These are phyloP conservation scores for Royoungia palumana DNA, from an alignment of 768 basidiomycete species.

Conservation along the genomic window DNA sequence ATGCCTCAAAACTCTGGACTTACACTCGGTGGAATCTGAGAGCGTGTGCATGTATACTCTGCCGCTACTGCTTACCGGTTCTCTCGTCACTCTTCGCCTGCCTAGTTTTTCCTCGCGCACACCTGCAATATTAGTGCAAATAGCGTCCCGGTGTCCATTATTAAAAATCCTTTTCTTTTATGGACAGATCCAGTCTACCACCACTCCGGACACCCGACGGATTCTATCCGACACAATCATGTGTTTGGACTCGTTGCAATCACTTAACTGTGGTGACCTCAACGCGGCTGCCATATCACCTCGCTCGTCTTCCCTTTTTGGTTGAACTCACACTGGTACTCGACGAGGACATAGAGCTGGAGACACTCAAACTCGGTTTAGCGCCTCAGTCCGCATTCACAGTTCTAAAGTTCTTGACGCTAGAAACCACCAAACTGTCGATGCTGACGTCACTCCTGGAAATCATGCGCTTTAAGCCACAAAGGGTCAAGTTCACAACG, in stretches of 20 bases:
- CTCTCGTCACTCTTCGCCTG: constrained; percentile 16
- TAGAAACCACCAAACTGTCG: no score
- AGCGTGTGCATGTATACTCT: constrained; percentile 16
- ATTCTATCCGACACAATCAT: no score
- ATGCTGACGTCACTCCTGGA: constrained; percentile 25
- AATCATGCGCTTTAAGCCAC: constrained; percentile 14
- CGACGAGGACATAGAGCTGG: constrained; percentile 10
- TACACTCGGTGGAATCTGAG: constrained; percentile 15
- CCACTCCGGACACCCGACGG: not conserved
- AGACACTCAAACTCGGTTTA: constrained; percentile 13
- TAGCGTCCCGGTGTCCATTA: constrained; percentile 19
- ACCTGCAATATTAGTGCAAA: constrained; percentile 16
- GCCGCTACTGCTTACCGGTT: constrained; percentile 20
- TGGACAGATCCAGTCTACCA: no score
- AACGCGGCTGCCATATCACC: constrained; percentile 18
- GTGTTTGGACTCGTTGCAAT: no score
- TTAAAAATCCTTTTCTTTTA: constrained; percentile 14
- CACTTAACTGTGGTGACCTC: constrained; percentile 2
- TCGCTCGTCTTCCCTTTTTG: no score
- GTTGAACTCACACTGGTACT: constrained; percentile 15
- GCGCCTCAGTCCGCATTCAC: constrained; percentile 16
- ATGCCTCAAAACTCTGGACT: constrained; percentile 14
- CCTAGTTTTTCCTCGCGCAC: constrained; percentile 2
- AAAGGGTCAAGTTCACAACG: constrained; percentile 15
- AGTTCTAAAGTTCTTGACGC: constrained; percentile 6